Base-by-base conservation (phyloP, 2,329 filamentous ascomycete species). In the Penicillium expansum region DNA sequence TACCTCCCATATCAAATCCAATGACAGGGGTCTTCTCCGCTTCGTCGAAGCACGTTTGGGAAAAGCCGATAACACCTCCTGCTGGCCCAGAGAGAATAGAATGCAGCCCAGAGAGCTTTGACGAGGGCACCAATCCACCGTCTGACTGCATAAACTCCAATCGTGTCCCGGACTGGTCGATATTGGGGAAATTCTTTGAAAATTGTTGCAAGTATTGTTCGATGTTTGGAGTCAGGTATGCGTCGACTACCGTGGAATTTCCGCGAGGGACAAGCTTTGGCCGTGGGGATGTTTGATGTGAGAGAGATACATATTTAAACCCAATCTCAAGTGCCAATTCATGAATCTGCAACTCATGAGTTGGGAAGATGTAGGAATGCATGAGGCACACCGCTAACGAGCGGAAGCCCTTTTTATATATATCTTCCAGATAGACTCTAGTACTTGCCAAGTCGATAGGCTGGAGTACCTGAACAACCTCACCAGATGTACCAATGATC, bases 1-100 rank as follows among this genome's bases (percentile, higher is more conserved):
- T 97, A 10, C 92, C 92, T 30, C 91, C 91, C 92, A 97, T 97
- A 68, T 96, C 92, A 69, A 97, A 96, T 0, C 92, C 92, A 66
- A 96, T 94, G 6, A 96, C 89, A 0, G 91, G 91, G 1, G 85
- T 90, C 66, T 85, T 49, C 35, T 90, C 94, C 50, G 88, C 80
- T 0, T 86, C 82, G 63, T 96, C 92, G 70, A 93, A 96, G 1
- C 89, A 93, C 0, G 92, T 96, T 22, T 92, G 84, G 14, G 92
- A 91, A 71, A 96, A 96, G 3, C 92, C 92, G 0, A 96, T 92
- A 0, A 96, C 92, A 50, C 92, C 92, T 37, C 91, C 92, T n/a
- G 92, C 92, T 0, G 92, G 92, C 0, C 92, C 92, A 1, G 91
- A 95, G 8, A 96, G 71, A 55, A 96, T 96, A 3, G 91, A 92